phyloP scores from a whole-genome alignment of 2,329 filamentous ascomycete genomes.

The Beauveria varroae region DNA sequence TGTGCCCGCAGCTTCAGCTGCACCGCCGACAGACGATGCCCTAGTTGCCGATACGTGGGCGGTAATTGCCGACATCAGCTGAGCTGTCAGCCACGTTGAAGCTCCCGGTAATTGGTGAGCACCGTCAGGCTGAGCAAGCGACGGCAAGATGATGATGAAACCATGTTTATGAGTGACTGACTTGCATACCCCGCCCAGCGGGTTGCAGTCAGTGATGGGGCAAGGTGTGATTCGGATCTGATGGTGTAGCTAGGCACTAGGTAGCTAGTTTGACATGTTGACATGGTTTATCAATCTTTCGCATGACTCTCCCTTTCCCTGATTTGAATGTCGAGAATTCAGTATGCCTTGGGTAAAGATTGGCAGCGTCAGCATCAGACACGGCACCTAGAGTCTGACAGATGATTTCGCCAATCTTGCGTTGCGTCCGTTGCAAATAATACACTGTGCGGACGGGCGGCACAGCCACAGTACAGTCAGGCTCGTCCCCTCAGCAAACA shows the following conservation, averaged over 20 bases:
- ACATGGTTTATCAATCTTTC: background rate
- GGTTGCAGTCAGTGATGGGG: background rate
- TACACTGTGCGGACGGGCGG: background rate
- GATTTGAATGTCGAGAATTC: background rate
- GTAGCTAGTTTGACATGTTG: background rate
- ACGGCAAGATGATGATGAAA: background rate
- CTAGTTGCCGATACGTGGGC: slow-evolving; percentile 9
- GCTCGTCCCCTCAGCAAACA: background rate
- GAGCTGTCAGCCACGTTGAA: slow-evolving; percentile 7
- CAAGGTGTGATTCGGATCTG: background rate
- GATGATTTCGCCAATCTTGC: background rate
- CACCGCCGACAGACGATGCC: slow-evolving; percentile 7
- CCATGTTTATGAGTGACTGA: background rate
- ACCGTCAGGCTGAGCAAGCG: background rate
- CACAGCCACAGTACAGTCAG: background rate
- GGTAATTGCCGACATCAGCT: slow-evolving; percentile 5
- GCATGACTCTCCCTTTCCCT: no score
- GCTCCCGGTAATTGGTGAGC: background rate
- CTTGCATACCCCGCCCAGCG: background rate
- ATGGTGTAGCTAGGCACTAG: background rate
- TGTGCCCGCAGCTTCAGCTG: slow-evolving; percentile 10
- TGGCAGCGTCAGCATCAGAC: background rate
- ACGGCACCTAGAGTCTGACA: background rate
- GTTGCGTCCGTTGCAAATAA: background rate
- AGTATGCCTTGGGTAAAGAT: background rate